A percentile compares a stretch with the other conserved stretches of the same genome.
These are phyloP conservation scores for Carex cristatella DNA, from an alignment of 176 grass and related monocot genomes.

Conservation along the genomic window DNA sequence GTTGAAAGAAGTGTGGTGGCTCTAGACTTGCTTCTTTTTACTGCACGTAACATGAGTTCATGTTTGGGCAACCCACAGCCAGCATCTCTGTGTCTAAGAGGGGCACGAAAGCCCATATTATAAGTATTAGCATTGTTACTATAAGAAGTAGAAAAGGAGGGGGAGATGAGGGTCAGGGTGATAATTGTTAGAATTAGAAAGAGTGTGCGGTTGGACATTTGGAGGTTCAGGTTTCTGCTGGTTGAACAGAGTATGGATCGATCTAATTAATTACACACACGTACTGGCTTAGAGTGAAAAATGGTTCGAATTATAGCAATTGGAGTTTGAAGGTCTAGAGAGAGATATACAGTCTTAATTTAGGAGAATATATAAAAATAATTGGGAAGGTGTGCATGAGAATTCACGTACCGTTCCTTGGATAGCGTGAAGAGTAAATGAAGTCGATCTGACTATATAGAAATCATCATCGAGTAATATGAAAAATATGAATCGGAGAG, in stretches of 20 bases:
- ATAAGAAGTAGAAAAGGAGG: neutral
- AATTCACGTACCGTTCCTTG: neutral
- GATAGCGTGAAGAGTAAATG: neutral
- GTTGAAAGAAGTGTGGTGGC: constrained; percentile 40
- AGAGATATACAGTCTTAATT: constrained; percentile 5
- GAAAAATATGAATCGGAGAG: neutral
- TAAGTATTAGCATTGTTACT: neutral
- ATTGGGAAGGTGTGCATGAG: constrained; percentile 1
- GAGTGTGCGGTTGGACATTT: constrained; percentile 10
- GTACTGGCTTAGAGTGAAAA: neutral
- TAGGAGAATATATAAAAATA: neutral
- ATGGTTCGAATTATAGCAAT: constrained; percentile 4
- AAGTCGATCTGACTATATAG: neutral
- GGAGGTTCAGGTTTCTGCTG: neutral
- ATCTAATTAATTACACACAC: neutral
- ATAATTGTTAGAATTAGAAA: constrained; percentile 9
- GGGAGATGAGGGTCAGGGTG: neutral
- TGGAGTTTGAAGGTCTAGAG: neutral
- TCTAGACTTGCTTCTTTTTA: constrained; percentile 40
- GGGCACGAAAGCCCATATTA: constrained; percentile 34
- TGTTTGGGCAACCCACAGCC: constrained; percentile 18
- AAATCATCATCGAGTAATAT: neutral
- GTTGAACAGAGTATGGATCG: neutral
- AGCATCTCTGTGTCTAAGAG: constrained; percentile 45
- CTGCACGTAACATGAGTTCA: constrained; percentile 41